Base-by-base conservation (phyloP, 2,329 filamentous ascomycete species). In the Sporothrix luriei region DNA sequence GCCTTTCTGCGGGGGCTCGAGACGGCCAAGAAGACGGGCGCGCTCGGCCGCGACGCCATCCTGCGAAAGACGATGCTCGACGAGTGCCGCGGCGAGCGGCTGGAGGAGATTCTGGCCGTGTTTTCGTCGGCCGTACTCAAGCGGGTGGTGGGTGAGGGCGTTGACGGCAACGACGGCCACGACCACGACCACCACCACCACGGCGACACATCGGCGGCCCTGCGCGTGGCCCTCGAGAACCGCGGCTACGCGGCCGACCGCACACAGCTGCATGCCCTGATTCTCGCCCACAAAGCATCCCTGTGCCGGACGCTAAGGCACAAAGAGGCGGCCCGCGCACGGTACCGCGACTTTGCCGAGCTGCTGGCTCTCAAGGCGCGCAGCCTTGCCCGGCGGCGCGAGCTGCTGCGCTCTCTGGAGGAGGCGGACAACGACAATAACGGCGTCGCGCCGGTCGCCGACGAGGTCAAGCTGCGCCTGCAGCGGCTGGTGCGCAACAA, bases 21-120 rank as follows among this genome's bases (percentile, higher is more conserved):
- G 73, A 90, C 92, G 66, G 83, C 93, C 71, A 98, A 98, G 82
- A 97, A 96, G 81, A 92, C 88, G 80, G 94, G 93, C 40, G 83
- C 90, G 0, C 83, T 98, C 10, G 92, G 93, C 3, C 85, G 92
- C 65, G 93, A 97, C 76, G 86, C 87, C 0, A 86, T 96, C 0
- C 81, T 98, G 43, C 88, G 95, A 66, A 97, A 97, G 82, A 97
- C 93, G 0, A 97, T 97, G 92, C 83, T 99, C 66, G 95, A 99
- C 77, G 94, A 99, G 75, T 99, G 95, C 80, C 94, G 91, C 74
- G 94, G 94, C 6, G 93, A 97, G 68, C 90, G 92, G 73, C 87
- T 98, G 68, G 93, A 94, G 77, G 95, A 99, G 76, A 82, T 97
- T 1, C 84, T 98, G 38, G 88, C 92, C 3, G 84, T 88, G 0